A percentile compares a stretch with the other conserved stretches of the same genome.
Evolutionary conservation across 192 early-diverging fungal species (phyloP).

Genomic region (Rhizophlyctis rosea): DNA sequence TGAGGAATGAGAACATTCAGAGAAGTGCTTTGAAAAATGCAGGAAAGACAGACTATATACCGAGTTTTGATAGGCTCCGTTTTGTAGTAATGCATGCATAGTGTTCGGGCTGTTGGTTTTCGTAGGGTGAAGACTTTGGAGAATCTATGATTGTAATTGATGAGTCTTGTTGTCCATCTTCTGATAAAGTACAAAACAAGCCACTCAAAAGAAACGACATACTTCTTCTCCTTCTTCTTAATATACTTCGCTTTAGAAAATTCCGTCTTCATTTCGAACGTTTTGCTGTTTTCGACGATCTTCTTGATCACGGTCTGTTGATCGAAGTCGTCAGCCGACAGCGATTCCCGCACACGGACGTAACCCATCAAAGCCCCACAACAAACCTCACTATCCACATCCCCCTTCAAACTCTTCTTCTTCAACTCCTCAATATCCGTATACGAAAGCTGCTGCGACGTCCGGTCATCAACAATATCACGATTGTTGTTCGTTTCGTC

Average conservation of each 20-base stretch:
- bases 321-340: background rate
- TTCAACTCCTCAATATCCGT: conserved; percentile 85
- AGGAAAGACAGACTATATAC: background rate
- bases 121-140: conserved; percentile 76
- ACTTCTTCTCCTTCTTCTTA: conserved; percentile 60
- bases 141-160: too few species aligned
- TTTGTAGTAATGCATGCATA: conserved; percentile 74
- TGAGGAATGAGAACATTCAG: conserved; percentile 12
- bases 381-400: conserved; percentile 51
- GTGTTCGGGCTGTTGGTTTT: conserved; percentile 69
- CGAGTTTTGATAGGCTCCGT: conserved; percentile 79
- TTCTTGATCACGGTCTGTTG: conserved; percentile 71
- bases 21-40: background rate
- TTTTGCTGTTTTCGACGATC: conserved; percentile 74
- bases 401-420: conserved; percentile 64
- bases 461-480: conserved; percentile 69
- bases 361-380: background rate
- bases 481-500: conserved; percentile 80
- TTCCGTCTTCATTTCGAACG: conserved; percentile 92
- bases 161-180: too few species aligned
- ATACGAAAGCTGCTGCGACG: conserved; percentile 75
- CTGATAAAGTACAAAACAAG: too few species aligned
- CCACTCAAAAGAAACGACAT: too few species aligned
- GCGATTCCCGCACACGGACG: background rate
- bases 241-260: conserved; percentile 96